Percentiles rank a stretch among this genome's conserved stretches.
These are phyloP conservation scores for Fusarium austroafricanum DNA, from an alignment of 2,329 filamentous ascomycete genomes.

Conservation along the genomic window DNA sequence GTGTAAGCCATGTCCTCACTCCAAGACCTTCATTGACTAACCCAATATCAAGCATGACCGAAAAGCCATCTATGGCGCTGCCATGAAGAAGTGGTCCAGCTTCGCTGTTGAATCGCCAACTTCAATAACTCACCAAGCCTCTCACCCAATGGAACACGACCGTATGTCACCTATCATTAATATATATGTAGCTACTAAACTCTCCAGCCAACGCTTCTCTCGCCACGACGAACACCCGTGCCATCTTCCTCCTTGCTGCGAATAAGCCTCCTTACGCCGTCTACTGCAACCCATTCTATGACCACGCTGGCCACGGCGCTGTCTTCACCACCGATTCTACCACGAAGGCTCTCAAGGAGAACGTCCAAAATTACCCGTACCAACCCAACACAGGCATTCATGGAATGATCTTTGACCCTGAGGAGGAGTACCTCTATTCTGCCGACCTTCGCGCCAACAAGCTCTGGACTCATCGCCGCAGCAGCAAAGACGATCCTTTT, in stretches of 20 bases:
- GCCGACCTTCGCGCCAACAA: slow-evolving; percentile 83
- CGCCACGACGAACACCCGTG: slow-evolving; percentile 81
- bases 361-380: slow-evolving; percentile 80
- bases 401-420: slow-evolving; percentile 83
- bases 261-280: slow-evolving; percentile 82
- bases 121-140: slow-evolving; percentile 79
- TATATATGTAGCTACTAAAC: slow-evolving; percentile 5
- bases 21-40: neutral
- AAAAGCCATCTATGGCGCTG: slow-evolving; percentile 88
- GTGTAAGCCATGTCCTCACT: slow-evolving; percentile 64
- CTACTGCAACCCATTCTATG: slow-evolving; percentile 92
- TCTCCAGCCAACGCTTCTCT: slow-evolving; percentile 72
- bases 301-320: slow-evolving; percentile 83
- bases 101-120: slow-evolving; percentile 80
- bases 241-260: slow-evolving; percentile 88
- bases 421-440: slow-evolving; percentile 80
- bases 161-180: slow-evolving; percentile 61
- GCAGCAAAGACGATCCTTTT: slow-evolving; percentile 48
- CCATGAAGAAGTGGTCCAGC: slow-evolving; percentile 94
- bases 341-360: slow-evolving; percentile 68
- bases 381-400: slow-evolving; percentile 78
- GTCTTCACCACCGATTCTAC: slow-evolving; percentile 71
- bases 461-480: slow-evolving; percentile 86
- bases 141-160: slow-evolving; percentile 80
- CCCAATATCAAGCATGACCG: slow-evolving; percentile 71